Conservation (phyloP, 1,139 yeast species). For the Blastobotrys illinoisensis region DNA sequence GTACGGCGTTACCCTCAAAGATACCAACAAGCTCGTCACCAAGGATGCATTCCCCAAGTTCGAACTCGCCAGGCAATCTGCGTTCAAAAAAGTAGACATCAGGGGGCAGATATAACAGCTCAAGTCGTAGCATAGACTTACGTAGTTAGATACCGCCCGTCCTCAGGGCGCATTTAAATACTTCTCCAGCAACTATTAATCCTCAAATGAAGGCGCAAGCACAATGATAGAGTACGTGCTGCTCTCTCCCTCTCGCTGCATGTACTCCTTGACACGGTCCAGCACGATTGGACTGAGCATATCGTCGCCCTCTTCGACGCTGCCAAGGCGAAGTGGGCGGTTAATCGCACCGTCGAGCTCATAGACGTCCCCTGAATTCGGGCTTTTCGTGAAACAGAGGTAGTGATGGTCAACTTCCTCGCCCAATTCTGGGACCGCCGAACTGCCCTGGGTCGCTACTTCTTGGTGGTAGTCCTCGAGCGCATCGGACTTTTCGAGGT, state of each 20-base stretch:
- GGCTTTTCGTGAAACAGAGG: conserved; percentile 60
- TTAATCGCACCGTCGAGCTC: conserved; percentile 86
- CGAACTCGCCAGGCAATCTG: conserved; percentile 41
- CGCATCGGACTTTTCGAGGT: conserved; percentile 41
- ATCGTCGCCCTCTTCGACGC: conserved; percentile 41
- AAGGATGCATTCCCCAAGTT: conserved; percentile 45
- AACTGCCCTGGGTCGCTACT: conserved; percentile 65
- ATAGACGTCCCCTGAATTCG: conserved; percentile 42
- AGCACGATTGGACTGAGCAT: conserved; percentile 48
- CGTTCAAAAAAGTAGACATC: conserved; percentile 69
- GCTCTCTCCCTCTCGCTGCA: conserved; percentile 39
- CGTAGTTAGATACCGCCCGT: too few relatives aligned
- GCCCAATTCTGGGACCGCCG: conserved; percentile 70
- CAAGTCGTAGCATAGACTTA: too few relatives aligned
- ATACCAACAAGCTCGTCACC: conserved; percentile 24
- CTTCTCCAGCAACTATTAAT: conserved; percentile 1
- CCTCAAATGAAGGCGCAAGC: conserved; percentile 21
- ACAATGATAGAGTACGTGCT: conserved; percentile 36
- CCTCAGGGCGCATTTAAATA: too few relatives aligned
- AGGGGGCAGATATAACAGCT: conserved; percentile 61
- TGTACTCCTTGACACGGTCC: conserved; percentile 58
- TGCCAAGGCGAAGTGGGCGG: conserved; percentile 69
- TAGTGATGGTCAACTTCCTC: conserved; percentile 70
- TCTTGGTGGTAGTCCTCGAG: conserved; percentile 54
- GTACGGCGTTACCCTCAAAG: conserved; percentile 7